Evolutionary conservation across 1,139 yeast species (phyloP), one percentile per base, ranked within the genome.

Genomic region (Zygotorulaspora mrakii): DNA sequence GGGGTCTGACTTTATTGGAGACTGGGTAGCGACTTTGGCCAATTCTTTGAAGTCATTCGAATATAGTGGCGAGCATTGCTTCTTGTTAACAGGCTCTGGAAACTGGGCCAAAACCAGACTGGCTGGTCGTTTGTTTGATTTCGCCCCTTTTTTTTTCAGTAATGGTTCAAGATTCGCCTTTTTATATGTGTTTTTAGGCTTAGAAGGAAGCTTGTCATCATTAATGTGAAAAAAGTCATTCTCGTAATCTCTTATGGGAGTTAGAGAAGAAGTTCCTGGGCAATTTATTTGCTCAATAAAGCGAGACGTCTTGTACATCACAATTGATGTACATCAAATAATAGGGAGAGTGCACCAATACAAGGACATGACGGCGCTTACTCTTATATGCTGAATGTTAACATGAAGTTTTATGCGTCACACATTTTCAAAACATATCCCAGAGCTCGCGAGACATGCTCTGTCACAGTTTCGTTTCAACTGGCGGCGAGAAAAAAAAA

Each of bases 241-340:
- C 9, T 49, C 46, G 33, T 57, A 55, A 28, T 61, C 64, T 31
- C 62, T 48, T 4, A 61, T 59, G 3, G 66, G 66, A 7, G 65
- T 61, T 34, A 61, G 39, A 4, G 49, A 38, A 28, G 47, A 39
- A 10, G 45, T 47, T 3, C 55, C 43, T 4, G 50, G 55, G 37
- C 43, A 45, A 21, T 49, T 47, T 12, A 56, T 40, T 25, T 56
- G 54, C 11, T 53, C 48, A 7, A 50, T 27, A 16, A 56, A 46
- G 16, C 47, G 45, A 11, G 57, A 47, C n/a, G 57, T 48, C 39
- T 57, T 61, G 16, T 53, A 46, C 65, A 60, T 59, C 22, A 22
- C 18, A n/a, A 4, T 25, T 18, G 14, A 25, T 23, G 21, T 21
- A 20, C 14, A 20, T 29, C 16, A 17, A 23, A 8, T n/a, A n/a